These are phyloP conservation scores for Miscanthus lutarioriparius DNA, from an alignment of 176 grass and related monocot genomes.

Conservation along the genomic window DNA sequence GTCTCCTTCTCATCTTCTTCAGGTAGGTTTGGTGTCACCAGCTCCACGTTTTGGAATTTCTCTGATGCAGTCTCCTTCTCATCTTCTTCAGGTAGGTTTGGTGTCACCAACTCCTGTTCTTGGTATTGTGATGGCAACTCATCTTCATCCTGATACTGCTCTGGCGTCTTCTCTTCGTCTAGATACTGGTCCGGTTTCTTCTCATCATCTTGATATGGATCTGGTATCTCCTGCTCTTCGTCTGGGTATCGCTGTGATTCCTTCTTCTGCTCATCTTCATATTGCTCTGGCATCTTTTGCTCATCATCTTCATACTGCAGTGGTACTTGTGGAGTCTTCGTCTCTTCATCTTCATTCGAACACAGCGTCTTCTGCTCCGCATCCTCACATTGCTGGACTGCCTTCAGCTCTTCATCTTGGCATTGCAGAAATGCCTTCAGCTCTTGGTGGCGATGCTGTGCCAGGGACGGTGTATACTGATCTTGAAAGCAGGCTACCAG, in stretches of 20 bases:
- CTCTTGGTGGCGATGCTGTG: slow-evolving; percentile 29
- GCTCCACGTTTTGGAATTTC: slow-evolving; percentile 8
- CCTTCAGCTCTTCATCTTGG: slow-evolving; percentile 32
- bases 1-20: slow-evolving; percentile 8
- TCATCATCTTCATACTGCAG: slow-evolving; percentile 25
- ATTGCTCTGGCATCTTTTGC: slow-evolving; percentile 6
- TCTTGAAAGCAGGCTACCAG: slow-evolving; percentile 36
- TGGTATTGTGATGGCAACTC: slow-evolving; percentile 7
- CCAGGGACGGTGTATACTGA: slow-evolving; percentile 23
- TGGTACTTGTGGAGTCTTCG: slow-evolving; percentile 22
- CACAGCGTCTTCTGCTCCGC: slow-evolving; percentile 11
- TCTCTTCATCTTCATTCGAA: slow-evolving; percentile 10
- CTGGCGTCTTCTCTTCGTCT: slow-evolving; percentile 27
- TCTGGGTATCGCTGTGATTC: neutral
- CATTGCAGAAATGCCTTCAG: slow-evolving; percentile 37
- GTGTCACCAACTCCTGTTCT: slow-evolving; percentile 1
- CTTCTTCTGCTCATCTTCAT: slow-evolving; percentile 29
- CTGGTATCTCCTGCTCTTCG: neutral
- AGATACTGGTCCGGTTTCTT: slow-evolving; percentile 3
- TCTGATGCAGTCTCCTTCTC: slow-evolving; percentile 10
- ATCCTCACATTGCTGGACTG: slow-evolving; percentile 28
- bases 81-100: slow-evolving; percentile 2
- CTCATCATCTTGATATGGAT: slow-evolving; percentile 21
- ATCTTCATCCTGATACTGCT: slow-evolving; percentile 28
- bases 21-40: neutral